Evolutionary conservation across 2,329 filamentous ascomycete genomes (phyloP).

Genomic region (Aureobasidium sp.): DNA sequence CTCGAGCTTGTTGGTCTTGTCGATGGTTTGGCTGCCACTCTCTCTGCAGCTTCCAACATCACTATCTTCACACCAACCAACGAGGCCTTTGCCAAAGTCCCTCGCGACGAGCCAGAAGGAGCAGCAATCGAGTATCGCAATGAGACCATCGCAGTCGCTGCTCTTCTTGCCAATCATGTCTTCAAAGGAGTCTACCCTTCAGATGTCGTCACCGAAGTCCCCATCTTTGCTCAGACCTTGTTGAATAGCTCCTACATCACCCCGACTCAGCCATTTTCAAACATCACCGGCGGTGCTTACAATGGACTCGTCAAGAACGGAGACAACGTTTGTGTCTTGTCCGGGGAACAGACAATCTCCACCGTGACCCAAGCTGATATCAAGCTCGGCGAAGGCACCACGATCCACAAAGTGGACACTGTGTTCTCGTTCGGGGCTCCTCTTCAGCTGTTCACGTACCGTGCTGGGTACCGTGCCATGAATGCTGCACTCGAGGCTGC

Average conservation of each 20-base stretch:
- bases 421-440: conserved; percentile 13
- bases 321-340: conserved; percentile 26
- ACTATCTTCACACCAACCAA: conserved; percentile 31
- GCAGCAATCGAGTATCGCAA: conserved; percentile 25
- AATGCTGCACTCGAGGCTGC: conserved; percentile 15
- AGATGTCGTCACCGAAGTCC: conserved; percentile 22
- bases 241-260: conserved; percentile 26
- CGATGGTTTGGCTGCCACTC: conserved; percentile 24
- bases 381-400: conserved; percentile 13
- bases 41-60: conserved; percentile 26
- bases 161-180: conserved; percentile 18
- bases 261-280: conserved; percentile 29
- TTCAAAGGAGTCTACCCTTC: conserved; percentile 26
- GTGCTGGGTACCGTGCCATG: conserved; percentile 1
- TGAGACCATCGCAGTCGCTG: not conserved
- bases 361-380: conserved; percentile 27
- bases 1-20: conserved; percentile 20
- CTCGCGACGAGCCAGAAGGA: conserved; percentile 26
- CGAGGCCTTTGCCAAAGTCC: conserved; percentile 27
- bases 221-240: conserved; percentile 15
- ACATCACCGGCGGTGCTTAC: conserved; percentile 31
- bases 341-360: conserved; percentile 26
- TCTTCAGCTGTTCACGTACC: conserved; percentile 6
- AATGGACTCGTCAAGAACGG: conserved; percentile 29
- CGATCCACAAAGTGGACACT: conserved; percentile 17